Evolutionary conservation across 495 filamentous ascomycete genomes (phyloP).

Genomic region (Penicillium coffeae): DNA sequence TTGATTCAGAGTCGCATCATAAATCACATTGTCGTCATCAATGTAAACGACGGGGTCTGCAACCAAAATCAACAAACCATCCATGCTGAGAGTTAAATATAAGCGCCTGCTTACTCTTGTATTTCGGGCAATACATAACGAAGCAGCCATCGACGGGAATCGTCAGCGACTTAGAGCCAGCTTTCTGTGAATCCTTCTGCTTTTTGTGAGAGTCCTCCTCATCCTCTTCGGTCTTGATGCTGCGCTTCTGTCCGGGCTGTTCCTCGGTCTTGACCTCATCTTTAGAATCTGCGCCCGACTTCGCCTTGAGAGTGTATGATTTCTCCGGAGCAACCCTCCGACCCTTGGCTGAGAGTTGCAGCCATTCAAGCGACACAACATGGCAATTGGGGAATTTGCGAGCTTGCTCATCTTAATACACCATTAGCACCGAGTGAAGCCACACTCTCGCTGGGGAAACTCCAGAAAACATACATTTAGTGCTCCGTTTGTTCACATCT

Average conservation of each 20-base stretch:
- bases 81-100: background rate
- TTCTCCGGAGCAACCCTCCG: slow-evolving; percentile 43
- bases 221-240: slow-evolving; percentile 5
- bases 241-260: slow-evolving; percentile 27
- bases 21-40: slow-evolving; percentile 59
- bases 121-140: background rate
- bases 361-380: slow-evolving; percentile 62
- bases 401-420: slow-evolving; percentile 23
- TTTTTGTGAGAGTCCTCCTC: slow-evolving; percentile 23
- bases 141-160: slow-evolving; percentile 52
- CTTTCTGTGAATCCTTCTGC: slow-evolving; percentile 42
- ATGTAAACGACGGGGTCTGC: slow-evolving; percentile 55
- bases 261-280: slow-evolving; percentile 7
- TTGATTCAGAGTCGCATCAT: slow-evolving; percentile 50
- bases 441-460: background rate
- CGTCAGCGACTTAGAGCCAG: slow-evolving; percentile 31
- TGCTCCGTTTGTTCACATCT: slow-evolving; percentile 47
- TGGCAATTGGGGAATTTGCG: slow-evolving; percentile 39
- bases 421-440: background rate
- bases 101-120: background rate
- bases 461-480: slow-evolving; percentile 32
- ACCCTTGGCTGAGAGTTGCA: slow-evolving; percentile 46
- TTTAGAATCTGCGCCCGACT: background rate
- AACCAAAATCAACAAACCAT: background rate
- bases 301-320: slow-evolving; percentile 21